Evolutionary conservation across 2,329 filamentous ascomycete species (phyloP), one percentile per base, ranked within the genome.

Genomic region (Endothia cerciana): DNA sequence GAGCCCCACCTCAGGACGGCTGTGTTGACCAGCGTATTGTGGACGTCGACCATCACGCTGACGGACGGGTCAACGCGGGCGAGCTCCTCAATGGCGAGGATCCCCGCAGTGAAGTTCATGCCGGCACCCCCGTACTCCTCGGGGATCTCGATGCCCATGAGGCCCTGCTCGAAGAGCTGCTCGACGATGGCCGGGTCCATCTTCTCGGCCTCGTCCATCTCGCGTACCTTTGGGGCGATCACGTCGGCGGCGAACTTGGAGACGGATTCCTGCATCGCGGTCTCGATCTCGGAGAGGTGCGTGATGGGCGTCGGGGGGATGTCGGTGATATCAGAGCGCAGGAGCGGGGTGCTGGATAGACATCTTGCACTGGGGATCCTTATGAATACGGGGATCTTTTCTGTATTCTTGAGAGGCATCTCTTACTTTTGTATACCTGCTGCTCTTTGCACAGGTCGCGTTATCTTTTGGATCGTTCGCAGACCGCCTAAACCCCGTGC

Each of bases 51-150:
- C 82, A 99, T 81, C 69, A 99, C 95, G 74, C 92, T 94, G 69
- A 99, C 95, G 71, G 92, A 96, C 49, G 95, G 95, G 75, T 99
- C 95, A 22, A 97, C 91, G 65, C 93, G 87, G 0, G 95, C 95
- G 68, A 99, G 84, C 84, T 99, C 95, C 81, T 99, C 95, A 73
- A 99, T 99, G 36, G 92, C 94, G 55, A 99, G 90, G 75, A 99
- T 97, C 68, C 94, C 94, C 0, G 94, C 83, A 0, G 95, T 98
- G 81, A 99, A 99, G 86, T 97, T 97, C 95, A 99, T 98, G 72
- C 94, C 95, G 0, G 94, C 92, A 68, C 95, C 95, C 68, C 95
- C 95, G 76, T 90, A 99, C 79, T 97, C 94, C 79, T 99, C 95
- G 19, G 95, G 94, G 65, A 99, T 97, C 82, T 99, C 95, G 70